Evolutionary conservation across 257 asterid genomes (phyloP), one percentile per base, ranked within the genome.

Genomic region (Nicotiana sylvestris): DNA sequence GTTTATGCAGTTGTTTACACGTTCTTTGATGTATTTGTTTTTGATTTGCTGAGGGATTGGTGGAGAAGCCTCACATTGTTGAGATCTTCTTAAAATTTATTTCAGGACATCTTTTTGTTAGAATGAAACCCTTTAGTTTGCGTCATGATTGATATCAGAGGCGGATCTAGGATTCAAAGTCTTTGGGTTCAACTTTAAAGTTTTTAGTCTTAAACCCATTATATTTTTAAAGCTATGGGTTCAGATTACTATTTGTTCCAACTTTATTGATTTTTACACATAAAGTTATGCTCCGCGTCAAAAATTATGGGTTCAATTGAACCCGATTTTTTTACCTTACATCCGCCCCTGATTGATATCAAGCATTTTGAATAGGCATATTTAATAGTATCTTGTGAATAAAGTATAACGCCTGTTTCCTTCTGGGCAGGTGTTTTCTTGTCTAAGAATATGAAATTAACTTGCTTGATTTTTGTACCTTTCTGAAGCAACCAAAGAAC

Each of bases 381-480:
- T 51, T 74, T 51, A 15, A 39, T 15, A 39, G 62, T 27, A 39
- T 66, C 56, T 80, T 56, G 46, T 51, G 12, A 29, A 25, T 32
- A 35, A 37, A 13, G 5, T 11, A 57, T 5, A 56, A 49, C 4
- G 27, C 9, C 8, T 35, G 30, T 10, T 65, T 27, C 62, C 61
- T 58, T 78, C 56, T 58, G 53, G 25, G 15, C 4, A 61, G 67
- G 33, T 9, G 33, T 25, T 61, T 61, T 21, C 32, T 61, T 61
- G 80, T 74, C 62, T 74, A 29, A 74, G 64, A 74, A 51, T 29
- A 49, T 74, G 62, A 74, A 61, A 51, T 51, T 15, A 74, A 51
- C 29, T 27, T 49, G 43, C 29, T 74, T 49, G 80, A 51, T 6
- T 13, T 12, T 46, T 72, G 8, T 21, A 25, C 39, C 79, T 72